Percentiles rank a stretch among this genome's conserved stretches.
phyloP scores from a whole-genome alignment of 2,329 filamentous ascomycete species.

The Fusarium clavum region DNA sequence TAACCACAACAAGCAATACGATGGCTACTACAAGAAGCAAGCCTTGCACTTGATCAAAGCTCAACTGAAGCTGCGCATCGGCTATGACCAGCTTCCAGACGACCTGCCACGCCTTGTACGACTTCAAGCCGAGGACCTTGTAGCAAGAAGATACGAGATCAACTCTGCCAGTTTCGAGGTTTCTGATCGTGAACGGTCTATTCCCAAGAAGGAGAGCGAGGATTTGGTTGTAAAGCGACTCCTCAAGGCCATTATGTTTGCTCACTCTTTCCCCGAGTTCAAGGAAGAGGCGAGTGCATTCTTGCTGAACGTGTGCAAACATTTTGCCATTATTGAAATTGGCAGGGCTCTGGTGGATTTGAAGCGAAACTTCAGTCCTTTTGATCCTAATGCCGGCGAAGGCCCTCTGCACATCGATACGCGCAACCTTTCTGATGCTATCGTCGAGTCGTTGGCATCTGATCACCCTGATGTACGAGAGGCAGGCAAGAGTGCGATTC shows the following conservation, averaged over 20 bases:
- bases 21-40: conserved; percentile 92
- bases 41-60: conserved; percentile 88
- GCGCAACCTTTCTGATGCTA: conserved; percentile 86
- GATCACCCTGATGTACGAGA: conserved; percentile 84
- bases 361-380: conserved; percentile 80
- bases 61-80: conserved; percentile 91
- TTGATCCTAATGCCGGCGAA: conserved; percentile 87
- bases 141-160: conserved; percentile 76
- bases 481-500: conserved; percentile 81
- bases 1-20: conserved; percentile 69
- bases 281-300: conserved; percentile 80
- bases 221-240: conserved; percentile 86
- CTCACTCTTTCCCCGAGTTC: conserved; percentile 84
- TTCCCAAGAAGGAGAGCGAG: conserved; percentile 86
- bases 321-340: conserved; percentile 91
- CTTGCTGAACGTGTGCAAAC: conserved; percentile 83
- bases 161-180: conserved; percentile 78
- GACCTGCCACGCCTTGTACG: conserved; percentile 87
- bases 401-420: conserved; percentile 88
- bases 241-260: conserved; percentile 88
- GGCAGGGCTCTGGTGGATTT: conserved; percentile 84
- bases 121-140: conserved; percentile 87
- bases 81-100: conserved; percentile 87
- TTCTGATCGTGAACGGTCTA: conserved; percentile 83
- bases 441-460: conserved; percentile 89